Evolutionary conservation across 805 yeast species (phyloP).

Genomic region (Martiniozyma abietophila): DNA sequence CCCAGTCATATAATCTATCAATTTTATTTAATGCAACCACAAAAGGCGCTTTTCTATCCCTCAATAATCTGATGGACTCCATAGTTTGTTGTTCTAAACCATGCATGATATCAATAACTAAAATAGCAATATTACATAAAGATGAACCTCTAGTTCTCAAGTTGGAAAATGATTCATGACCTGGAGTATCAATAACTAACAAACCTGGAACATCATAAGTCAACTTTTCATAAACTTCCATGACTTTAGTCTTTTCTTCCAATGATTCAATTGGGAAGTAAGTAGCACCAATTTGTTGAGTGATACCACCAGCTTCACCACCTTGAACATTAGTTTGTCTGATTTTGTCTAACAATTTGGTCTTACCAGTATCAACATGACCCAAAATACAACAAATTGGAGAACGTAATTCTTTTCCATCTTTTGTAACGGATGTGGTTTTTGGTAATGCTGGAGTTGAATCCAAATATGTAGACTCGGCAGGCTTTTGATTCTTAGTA

Average conservation of each 20-base stretch:
- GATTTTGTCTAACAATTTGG: constrained; percentile 90
- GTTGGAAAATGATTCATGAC: constrained; percentile 98
- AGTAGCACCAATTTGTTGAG: constrained; percentile 99
- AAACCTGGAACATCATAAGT: constrained; percentile 95
- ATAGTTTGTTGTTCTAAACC: constrained; percentile 97
- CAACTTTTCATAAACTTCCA: constrained; percentile 78
- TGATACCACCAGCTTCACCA: constrained; percentile 99
- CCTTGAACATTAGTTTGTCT: constrained; percentile 99
- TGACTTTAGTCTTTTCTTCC: constrained; percentile 81
- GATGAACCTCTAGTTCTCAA: constrained; percentile 98
- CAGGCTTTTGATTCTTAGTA: constrained; percentile 21
- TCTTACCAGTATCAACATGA: constrained; percentile 99
- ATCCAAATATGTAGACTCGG: constrained; percentile 21
- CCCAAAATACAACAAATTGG: constrained; percentile 99
- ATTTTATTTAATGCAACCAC: constrained; percentile 95
- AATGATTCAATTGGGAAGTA: constrained; percentile 97
- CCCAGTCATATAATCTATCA: constrained; percentile 96
- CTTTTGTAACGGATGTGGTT: constrained; percentile 14
- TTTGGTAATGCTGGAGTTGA: constrained; percentile 16
- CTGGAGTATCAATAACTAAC: constrained; percentile 96
- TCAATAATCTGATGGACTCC: constrained; percentile 82
- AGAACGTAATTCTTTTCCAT: constrained; percentile 65
- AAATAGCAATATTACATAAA: constrained; percentile 95
- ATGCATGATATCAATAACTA: constrained; percentile 98
- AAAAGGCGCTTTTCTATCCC: constrained; percentile 97